Evolutionary conservation across 2,329 filamentous ascomycete genomes (phyloP).

Genomic region (Rasamsonia emersonii): DNA sequence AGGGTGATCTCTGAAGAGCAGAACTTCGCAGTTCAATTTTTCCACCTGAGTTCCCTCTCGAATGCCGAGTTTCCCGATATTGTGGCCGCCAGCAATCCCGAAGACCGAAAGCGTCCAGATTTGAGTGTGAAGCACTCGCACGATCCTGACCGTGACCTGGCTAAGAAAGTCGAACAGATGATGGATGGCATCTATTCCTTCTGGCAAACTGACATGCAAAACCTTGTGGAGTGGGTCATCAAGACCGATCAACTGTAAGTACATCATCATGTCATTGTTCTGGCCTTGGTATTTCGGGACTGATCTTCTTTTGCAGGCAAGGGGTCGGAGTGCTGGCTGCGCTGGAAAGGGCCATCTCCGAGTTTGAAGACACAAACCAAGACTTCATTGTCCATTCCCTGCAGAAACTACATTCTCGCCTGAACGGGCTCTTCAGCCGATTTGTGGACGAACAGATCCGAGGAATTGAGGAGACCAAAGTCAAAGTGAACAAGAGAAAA

Average conservation of each 20-base stretch:
- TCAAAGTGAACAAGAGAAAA: constrained; percentile 98
- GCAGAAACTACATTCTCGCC: constrained; percentile 66
- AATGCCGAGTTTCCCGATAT: constrained; percentile 75
- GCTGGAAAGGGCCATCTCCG: constrained; percentile 68
- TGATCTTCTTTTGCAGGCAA: constrained; percentile 50
- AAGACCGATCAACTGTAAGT: constrained; percentile 72
- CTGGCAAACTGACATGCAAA: constrained; percentile 68
- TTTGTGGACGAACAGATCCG: constrained; percentile 94
- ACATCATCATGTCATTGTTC: neutral
- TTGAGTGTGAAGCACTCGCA: constrained; percentile 66
- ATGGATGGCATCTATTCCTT: constrained; percentile 87
- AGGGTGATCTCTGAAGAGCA: constrained; percentile 86
- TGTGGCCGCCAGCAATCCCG: constrained; percentile 57
- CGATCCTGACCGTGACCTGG: constrained; percentile 80
- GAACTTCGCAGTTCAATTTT: constrained; percentile 95
- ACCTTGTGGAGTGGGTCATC: constrained; percentile 74
- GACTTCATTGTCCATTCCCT: constrained; percentile 76
- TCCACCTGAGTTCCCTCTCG: constrained; percentile 82
- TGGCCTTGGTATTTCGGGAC: constrained; percentile 8
- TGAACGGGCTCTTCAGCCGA: constrained; percentile 70
- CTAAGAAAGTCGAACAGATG: constrained; percentile 70
- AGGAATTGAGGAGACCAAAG: constrained; percentile 94
- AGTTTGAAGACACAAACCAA: constrained; percentile 83
- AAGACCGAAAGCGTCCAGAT: constrained; percentile 62
- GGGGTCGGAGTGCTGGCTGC: constrained; percentile 77